Evolutionary conservation across 1,139 yeast species (phyloP).

Genomic region (Protomyces pachydermus): DNA sequence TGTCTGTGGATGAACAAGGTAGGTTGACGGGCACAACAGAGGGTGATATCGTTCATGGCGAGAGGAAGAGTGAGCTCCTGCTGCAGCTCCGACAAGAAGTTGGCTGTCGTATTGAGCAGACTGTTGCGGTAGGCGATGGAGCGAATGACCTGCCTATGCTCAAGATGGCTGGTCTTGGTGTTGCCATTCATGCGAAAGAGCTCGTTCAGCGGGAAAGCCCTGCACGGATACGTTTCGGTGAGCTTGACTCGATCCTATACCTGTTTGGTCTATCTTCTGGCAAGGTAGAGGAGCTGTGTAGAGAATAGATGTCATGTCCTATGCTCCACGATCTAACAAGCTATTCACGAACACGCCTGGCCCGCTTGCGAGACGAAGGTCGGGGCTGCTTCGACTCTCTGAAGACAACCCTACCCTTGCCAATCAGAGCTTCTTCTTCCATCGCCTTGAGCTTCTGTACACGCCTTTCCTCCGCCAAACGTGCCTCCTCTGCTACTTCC

Average conservation of each 20-base stretch:
- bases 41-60: slow-evolving; percentile 84
- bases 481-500: slow-evolving; percentile 34
- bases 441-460: slow-evolving; percentile 10
- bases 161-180: slow-evolving; percentile 85
- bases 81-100: slow-evolving; percentile 62
- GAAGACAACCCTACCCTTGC: neutral
- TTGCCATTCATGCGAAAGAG: slow-evolving; percentile 98
- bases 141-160: slow-evolving; percentile 94
- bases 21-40: slow-evolving; percentile 51
- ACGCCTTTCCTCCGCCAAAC: slow-evolving; percentile 30
- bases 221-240: slow-evolving; percentile 63
- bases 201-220: slow-evolving; percentile 81
- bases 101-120: slow-evolving; percentile 49
- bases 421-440: neutral
- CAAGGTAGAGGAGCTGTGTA: slow-evolving; percentile 5
- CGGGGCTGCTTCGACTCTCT: neutral
- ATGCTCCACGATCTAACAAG: neutral
- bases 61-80: slow-evolving; percentile 69
- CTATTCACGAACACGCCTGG: neutral
- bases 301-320: neutral
- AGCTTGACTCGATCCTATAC: slow-evolving; percentile 69
- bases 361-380: neutral
- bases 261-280: slow-evolving; percentile 54
- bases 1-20: slow-evolving; percentile 42
- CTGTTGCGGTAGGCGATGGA: slow-evolving; percentile 94